phyloP scores from a whole-genome alignment of 306 rosid species.

The Sicyos edulis region DNA sequence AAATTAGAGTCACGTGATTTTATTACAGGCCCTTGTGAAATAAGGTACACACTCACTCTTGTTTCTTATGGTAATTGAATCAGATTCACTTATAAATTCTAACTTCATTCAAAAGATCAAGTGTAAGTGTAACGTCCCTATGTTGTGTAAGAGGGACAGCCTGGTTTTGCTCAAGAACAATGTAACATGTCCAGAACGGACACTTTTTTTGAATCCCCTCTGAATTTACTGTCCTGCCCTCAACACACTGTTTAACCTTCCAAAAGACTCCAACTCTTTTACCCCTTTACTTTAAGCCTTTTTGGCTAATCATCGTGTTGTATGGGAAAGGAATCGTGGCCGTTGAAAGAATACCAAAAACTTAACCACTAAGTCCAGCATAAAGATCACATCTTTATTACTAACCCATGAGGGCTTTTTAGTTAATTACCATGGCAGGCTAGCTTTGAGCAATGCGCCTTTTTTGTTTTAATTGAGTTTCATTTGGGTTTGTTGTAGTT shows the following conservation, averaged over 20 bases:
- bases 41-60: no score
- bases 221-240: constrained; percentile 1
- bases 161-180: constrained; percentile 14
- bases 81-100: no score
- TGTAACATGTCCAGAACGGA: not conserved
- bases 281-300: no score
- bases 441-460: no score
- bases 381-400: not conserved
- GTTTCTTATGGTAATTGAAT: no score
- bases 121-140: not conserved
- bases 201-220: no score
- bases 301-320: constrained; percentile 12
- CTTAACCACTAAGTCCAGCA: constrained; percentile 8
- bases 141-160: constrained; percentile 15
- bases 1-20: not conserved
- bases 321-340: constrained; percentile 12
- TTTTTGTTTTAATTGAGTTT: not conserved
- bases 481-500: not conserved
- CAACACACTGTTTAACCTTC: no score
- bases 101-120: no score
- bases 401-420: constrained; percentile 6
- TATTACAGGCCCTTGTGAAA: constrained; percentile 6
- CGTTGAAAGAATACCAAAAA: not conserved
- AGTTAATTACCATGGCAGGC: not conserved
- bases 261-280: no score